Base-by-base conservation (phyloP, 1,139 yeast species). In the Hansenula lynferdii region DNA sequence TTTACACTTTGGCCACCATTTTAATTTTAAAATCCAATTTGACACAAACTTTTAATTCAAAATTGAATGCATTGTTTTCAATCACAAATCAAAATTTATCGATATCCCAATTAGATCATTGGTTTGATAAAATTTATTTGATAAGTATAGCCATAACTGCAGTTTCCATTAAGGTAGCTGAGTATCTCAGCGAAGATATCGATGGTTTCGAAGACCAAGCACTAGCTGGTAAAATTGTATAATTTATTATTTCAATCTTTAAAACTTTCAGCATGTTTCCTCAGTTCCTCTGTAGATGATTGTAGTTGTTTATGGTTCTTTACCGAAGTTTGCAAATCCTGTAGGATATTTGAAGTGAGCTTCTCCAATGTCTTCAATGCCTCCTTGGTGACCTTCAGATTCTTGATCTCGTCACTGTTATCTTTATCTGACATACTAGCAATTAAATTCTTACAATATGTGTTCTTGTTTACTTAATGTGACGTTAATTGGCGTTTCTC, bases 1-100 rank as follows among this genome's bases (percentile, higher is more conserved):
- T 85, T 4, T 89, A 89, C 54, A 81, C 84, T 2, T 69, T 89
- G 24, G 83, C 96, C 0, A 85, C 96, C 0, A 81, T 92, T 2
- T 65, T 89, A 21, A 68, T 89, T 50, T 71, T 89, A 39, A 72
- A 95, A 41, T 77, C 92, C 21, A 85, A 83, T 51, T 60, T 87
- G 39, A 92, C 96, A 0, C 60, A 69, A 15, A 69, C 63, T 22
- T 75, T 79, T 50, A 67, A 84, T 9, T 70, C 48, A 27, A 57
- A 54, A 26, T 45, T 64, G 22, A 54, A 56, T 40, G 47, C 53
- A 19, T 43, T 64, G 26, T 45, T 62, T 30, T 36, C 47, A 7
- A 42, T 47, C 11, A 39, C 32, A 50, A 64, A 33, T 53, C 54
- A 38, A 50, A 52, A 27, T 53, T 54, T 35, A 49, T 53, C 57